phyloP scores from a whole-genome alignment of 2,329 filamentous ascomycete species.

The Aureobasidium mangrovei region DNA sequence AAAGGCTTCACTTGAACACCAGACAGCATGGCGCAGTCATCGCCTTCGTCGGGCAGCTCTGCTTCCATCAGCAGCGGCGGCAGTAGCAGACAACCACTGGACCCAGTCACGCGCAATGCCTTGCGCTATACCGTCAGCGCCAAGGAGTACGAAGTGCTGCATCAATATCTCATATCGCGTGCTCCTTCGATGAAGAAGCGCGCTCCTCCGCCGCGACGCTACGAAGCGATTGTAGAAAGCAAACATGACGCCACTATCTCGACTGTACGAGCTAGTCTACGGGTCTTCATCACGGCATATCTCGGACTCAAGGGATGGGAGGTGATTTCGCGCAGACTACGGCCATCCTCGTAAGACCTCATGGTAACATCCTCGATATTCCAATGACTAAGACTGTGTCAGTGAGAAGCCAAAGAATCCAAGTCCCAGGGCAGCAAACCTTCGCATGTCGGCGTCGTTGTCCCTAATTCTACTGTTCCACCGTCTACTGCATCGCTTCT shows the following conservation, averaged over 20 bases:
- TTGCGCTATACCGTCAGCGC: constrained; percentile 77
- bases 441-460: constrained; percentile 72
- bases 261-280: constrained; percentile 37
- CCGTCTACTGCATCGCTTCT: constrained; percentile 82
- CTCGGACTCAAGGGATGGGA: constrained; percentile 41
- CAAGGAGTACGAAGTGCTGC: constrained; percentile 75
- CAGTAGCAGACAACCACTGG: constrained; percentile 29
- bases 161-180: constrained; percentile 72
- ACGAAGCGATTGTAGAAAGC: constrained; percentile 42
- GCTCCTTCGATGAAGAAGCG: constrained; percentile 52
- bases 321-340: constrained; percentile 29
- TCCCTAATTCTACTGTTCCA: constrained; percentile 83
- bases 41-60: constrained; percentile 4
- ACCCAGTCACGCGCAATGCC: constrained; percentile 74
- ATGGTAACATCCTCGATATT: not conserved
- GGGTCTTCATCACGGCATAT: constrained; percentile 36
- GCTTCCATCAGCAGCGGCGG: constrained; percentile 6
- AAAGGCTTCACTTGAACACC: not conserved
- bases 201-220: constrained; percentile 41
- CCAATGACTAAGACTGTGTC: not conserved
- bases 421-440: constrained; percentile 40
- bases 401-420: not conserved
- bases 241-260: constrained; percentile 30
- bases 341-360: not conserved
- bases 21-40: constrained; percentile 1